phyloP scores from a whole-genome alignment of 2,329 filamentous ascomycete species.

The Neurospora sp. region DNA sequence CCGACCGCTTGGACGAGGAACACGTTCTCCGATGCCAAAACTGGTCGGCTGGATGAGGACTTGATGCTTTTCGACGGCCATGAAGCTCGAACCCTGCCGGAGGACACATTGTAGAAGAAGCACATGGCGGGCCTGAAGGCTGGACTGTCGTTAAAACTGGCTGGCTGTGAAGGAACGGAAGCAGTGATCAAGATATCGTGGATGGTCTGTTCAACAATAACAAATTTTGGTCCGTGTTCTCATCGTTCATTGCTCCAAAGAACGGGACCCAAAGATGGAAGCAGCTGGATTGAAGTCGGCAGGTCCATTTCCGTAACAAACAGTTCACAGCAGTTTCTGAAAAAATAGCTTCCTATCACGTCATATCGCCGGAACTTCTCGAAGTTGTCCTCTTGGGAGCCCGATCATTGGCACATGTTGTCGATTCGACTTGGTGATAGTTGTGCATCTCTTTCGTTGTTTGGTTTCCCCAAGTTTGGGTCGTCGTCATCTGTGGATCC shows the following conservation, averaged over 20 bases:
- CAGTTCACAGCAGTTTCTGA: not conserved
- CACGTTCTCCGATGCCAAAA: not conserved
- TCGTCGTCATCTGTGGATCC: not conserved
- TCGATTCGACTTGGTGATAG: not conserved
- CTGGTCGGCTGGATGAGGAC: not conserved
- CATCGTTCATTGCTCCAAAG: not conserved
- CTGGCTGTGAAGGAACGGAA: not conserved
- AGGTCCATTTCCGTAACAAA: not conserved
- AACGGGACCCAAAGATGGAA: not conserved
- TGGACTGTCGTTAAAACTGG: not conserved
- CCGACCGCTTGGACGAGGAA: not conserved
- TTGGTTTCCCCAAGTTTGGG: not conserved
- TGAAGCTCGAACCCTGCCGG: not conserved
- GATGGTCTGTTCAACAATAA: not conserved
- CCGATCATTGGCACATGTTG: not conserved
- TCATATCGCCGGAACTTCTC: not conserved
- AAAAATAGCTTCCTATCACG: not conserved
- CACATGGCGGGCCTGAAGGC: not conserved
- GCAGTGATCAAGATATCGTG: not conserved
- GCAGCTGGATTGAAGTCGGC: not conserved
- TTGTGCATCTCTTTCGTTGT: not conserved
- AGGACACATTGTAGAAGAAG: not conserved
- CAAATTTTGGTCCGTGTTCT: not conserved
- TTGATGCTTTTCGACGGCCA: not conserved
- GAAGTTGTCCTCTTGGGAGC: not conserved